Conservation (phyloP, 495 filamentous ascomycete genomes). For the Aspergillus nidulans region DNA sequence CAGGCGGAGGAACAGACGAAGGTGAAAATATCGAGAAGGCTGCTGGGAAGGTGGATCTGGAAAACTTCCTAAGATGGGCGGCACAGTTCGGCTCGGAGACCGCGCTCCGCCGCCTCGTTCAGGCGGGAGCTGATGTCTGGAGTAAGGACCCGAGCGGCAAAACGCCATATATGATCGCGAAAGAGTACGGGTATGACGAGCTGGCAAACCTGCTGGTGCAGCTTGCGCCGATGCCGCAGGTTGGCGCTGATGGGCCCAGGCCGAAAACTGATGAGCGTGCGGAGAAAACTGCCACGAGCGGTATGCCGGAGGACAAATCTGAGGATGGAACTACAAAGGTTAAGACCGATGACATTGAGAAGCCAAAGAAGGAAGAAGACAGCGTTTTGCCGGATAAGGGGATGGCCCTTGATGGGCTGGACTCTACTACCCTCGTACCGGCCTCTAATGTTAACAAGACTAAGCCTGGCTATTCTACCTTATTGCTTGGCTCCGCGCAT, state of each 20-base stretch:
- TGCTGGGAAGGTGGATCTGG: background rate
- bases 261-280: background rate
- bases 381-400: too few relatives aligned
- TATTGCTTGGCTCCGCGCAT: background rate
- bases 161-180: slow-evolving; percentile 4
- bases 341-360: too few relatives aligned
- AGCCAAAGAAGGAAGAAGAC: too few relatives aligned
- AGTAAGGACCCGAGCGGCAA: background rate
- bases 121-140: background rate
- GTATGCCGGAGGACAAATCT: too few relatives aligned
- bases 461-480: background rate
- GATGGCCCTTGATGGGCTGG: too few relatives aligned
- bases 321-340: too few relatives aligned
- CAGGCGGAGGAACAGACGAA: too few relatives aligned
- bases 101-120: background rate
- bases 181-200: background rate
- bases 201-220: slow-evolving; percentile 2
- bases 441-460: background rate
- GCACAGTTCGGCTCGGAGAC: background rate
- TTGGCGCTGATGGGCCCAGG: background rate
- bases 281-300: background rate
- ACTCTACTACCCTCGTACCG: too few relatives aligned
- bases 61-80: background rate
- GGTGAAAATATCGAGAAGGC: background rate
- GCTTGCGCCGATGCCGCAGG: background rate